Evolutionary conservation across 768 basidiomycete species (phyloP), one percentile per base, ranked within the genome.

Genomic region (Termitomyces sp.): DNA sequence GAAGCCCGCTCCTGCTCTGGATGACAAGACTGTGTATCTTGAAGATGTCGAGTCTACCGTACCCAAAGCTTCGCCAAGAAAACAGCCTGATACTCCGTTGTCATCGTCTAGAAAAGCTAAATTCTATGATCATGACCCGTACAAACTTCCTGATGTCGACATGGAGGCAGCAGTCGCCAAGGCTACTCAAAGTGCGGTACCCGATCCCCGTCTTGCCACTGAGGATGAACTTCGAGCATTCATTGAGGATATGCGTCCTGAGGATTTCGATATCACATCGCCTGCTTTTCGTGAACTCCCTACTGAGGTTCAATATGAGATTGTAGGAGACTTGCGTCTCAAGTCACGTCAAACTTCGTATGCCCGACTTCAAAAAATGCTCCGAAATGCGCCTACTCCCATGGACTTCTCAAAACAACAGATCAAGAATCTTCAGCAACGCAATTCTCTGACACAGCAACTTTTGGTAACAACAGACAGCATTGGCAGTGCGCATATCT

Each of bases 341-440:
- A 95, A 94, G 71, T 98, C 95, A 1, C 83, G 97, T 3, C 95
- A 98, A 72, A 95, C 92, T 12, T 96, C 93, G 9, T 89, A 95
- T 73, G 86, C 85, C 32, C 90, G 97, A 4, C 74, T 98, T 44
- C 90, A 97, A 65, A 87, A 87, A 55, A 99, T 99, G 97, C 76
- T 96, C 19, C 79, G 77, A 53, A 82, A 79, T 43, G 82, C 94
- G 0, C 77, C 76, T 2, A 96, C 95, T 0, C 87, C 97, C 0
- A 76, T 98, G 54, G 97, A 98, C 69, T 99, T 99, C 69, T 98
- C 95, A 1, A 94, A 89, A 65, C 89, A 96, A 61, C 97, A 99
- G 69, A 98, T 99, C 69, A 82, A 86, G 71, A 90, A 92, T 64
- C 79, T 99, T 10, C 82, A 86, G 61, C 89, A 97, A 70, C 80